Conservation (phyloP, 345 rosid genomes). For the Camelina hispida region DNA sequence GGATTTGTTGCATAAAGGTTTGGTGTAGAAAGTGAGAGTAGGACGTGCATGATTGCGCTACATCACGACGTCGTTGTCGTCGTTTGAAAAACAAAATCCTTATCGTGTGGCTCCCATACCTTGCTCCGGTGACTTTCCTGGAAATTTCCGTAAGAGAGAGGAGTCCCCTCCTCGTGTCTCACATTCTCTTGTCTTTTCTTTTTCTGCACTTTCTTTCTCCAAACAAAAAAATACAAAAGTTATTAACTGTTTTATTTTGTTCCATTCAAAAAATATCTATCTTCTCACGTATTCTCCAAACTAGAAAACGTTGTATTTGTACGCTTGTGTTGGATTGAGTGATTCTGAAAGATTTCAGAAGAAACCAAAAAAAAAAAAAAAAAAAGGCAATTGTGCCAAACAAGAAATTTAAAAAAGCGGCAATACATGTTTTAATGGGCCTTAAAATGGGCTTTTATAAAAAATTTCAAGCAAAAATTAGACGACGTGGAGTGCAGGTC, state of each 20-base stretch:
- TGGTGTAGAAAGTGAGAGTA: conserved; percentile 29
- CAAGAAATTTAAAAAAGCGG: not conserved
- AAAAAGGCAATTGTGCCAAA: not conserved
- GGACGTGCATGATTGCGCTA: conserved; percentile 20
- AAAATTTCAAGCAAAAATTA: not conserved
- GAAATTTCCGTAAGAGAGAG: conserved; percentile 31
- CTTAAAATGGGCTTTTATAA: not conserved
- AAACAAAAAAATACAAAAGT: not conserved
- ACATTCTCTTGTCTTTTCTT: conserved; percentile 25
- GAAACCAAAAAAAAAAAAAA: not conserved
- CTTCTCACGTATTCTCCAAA: not conserved
- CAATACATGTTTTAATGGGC: conserved; percentile 2
- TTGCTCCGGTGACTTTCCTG: conserved; percentile 36
- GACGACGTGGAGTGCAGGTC: not conserved
- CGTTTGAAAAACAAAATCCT: not conserved
- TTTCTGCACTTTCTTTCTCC: not conserved
- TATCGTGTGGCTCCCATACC: conserved; percentile 28
- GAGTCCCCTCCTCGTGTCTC: not conserved
- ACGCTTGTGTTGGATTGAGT: conserved; percentile 1
- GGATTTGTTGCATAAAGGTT: conserved; percentile 18
- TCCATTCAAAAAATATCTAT: not conserved
- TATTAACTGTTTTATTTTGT: not conserved
- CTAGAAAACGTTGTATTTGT: not conserved
- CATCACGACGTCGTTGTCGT: conserved; percentile 29
- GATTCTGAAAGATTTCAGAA: not conserved